These are phyloP conservation scores for Paraphaeosphaeria sporulosa DNA, from an alignment of 2,329 filamentous ascomycete species.

Conservation along the genomic window DNA sequence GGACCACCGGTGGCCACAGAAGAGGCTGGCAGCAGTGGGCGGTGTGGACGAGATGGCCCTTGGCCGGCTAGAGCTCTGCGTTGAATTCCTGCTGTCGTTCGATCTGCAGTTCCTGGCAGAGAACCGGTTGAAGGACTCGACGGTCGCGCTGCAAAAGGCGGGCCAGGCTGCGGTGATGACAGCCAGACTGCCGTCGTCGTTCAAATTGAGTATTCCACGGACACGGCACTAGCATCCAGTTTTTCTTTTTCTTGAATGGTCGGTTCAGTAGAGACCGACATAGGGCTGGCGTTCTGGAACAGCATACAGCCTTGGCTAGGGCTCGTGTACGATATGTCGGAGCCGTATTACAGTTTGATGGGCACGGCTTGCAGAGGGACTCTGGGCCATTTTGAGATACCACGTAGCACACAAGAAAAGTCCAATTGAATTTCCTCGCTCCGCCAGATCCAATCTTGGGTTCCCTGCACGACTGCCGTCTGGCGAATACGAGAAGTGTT, in stretches of 20 bases:
- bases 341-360: not conserved
- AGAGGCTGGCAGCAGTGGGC: constrained; percentile 83
- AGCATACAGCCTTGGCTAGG: constrained; percentile 7
- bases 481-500: not conserved
- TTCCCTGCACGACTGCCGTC: not conserved
- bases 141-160: constrained; percentile 48
- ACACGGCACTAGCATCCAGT: constrained; percentile 25
- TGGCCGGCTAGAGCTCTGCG: constrained; percentile 81
- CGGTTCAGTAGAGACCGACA: not conserved
- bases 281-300: constrained; percentile 7
- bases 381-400: constrained; percentile 16
- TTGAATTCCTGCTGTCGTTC: constrained; percentile 56
- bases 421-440: constrained; percentile 3
- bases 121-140: constrained; percentile 45
- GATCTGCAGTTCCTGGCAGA: constrained; percentile 49
- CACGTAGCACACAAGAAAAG: constrained; percentile 15
- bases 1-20: constrained; percentile 86
- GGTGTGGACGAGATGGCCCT: constrained; percentile 85
- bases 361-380: constrained; percentile 10
- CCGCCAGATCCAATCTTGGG: not conserved
- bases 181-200: constrained; percentile 42
- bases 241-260: constrained; percentile 16
- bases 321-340: constrained; percentile 15
- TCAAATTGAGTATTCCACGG: constrained; percentile 43
- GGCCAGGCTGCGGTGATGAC: constrained; percentile 47